Percentiles rank a stretch among this genome's conserved stretches.
These are phyloP conservation scores for Botrytis hyacinthi DNA, from an alignment of 2,329 filamentous ascomycete species.

Conservation along the genomic window DNA sequence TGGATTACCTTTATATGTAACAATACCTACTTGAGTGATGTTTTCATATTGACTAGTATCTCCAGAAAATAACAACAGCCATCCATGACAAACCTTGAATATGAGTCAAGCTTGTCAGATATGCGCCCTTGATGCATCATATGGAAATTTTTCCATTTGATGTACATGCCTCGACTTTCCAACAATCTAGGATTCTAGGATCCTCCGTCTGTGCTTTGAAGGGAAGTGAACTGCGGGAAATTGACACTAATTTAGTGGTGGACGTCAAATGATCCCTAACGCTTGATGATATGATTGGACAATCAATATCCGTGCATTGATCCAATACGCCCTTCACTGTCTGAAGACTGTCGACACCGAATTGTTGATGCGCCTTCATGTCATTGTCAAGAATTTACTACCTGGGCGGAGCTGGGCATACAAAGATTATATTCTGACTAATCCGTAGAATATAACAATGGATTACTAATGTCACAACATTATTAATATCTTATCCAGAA, in stretches of 20 bases:
- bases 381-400: background rate
- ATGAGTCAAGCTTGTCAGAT: constrained; percentile 17
- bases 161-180: background rate
- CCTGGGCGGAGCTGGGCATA: too few relatives aligned
- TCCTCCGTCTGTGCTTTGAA: background rate
- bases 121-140: constrained; percentile 5
- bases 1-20: constrained; percentile 4
- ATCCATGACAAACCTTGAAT: constrained; percentile 6
- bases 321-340: background rate
- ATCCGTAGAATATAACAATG: background rate
- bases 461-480: background rate
- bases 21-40: background rate
- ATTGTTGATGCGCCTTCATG: background rate
- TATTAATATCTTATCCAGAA: background rate
- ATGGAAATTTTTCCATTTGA: background rate
- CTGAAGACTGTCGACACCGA: background rate
- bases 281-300: background rate
- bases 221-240: background rate
- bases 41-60: background rate
- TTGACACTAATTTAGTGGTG: background rate
- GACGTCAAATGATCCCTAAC: background rate
- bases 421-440: background rate
- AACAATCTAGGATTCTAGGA: background rate
- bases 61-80: background rate
- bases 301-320: background rate